These are phyloP conservation scores for Tylopilus orsonianus DNA, from an alignment of 1,284 basidiomycete species.

Conservation along the genomic window DNA sequence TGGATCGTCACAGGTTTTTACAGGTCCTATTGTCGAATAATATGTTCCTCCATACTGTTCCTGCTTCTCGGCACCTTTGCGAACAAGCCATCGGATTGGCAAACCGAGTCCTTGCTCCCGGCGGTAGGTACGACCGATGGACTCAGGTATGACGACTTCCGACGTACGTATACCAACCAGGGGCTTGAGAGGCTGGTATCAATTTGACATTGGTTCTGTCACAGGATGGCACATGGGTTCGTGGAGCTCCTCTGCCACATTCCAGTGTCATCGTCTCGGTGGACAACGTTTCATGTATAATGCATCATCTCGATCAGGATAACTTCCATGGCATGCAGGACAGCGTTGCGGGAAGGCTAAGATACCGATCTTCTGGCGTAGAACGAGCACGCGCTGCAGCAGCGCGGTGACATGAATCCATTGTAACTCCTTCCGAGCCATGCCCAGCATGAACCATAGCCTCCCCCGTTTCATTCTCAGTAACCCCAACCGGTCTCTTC, in stretches of 20 bases:
- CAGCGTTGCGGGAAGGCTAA: neutral
- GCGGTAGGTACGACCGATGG: neutral
- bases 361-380: neutral
- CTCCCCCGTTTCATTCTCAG: neutral
- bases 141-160: neutral
- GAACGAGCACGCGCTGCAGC: neutral
- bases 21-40: neutral
- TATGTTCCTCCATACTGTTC: neutral
- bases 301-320: neutral
- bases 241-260: neutral
- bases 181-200: too few relatives aligned
- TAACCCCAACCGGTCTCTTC: neutral
- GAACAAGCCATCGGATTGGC: neutral
- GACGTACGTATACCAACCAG: neutral
- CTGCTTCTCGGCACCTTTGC: too few relatives aligned
- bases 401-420: neutral
- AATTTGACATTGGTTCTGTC: neutral
- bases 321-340: too few relatives aligned
- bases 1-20: too few relatives aligned
- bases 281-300: neutral
- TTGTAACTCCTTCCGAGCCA: neutral
- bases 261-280: neutral
- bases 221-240: constrained; percentile 3
- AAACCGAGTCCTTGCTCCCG: neutral
- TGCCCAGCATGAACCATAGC: neutral